Percentiles rank a stretch among this genome's conserved stretches.
These are phyloP conservation scores for Dioszegia hungarica DNA, from an alignment of 768 basidiomycete species.

Conservation along the genomic window DNA sequence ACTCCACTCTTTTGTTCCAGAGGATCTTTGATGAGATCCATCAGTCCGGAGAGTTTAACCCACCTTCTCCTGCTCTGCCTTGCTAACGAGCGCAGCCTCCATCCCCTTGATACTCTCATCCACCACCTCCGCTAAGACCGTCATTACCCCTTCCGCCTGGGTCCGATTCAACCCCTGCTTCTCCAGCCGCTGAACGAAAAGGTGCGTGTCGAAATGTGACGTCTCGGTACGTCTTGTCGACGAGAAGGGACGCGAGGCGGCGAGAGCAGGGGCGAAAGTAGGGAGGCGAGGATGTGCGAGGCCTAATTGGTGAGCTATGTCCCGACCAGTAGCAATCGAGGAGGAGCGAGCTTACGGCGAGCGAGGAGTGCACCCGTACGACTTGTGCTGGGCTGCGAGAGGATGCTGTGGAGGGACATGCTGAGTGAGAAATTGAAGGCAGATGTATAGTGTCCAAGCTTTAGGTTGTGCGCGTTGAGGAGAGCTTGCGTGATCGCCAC, in stretches of 20 bases:
- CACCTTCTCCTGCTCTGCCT: conserved; percentile 94
- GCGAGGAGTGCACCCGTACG: conserved; percentile 30
- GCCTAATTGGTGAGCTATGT: background rate
- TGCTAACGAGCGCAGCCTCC: conserved; percentile 93
- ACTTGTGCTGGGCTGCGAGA: conserved; percentile 28
- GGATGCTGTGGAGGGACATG: conserved; percentile 9
- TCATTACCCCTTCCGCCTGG: conserved; percentile 96
- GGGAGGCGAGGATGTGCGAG: background rate
- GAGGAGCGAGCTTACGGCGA: conserved; percentile 13
- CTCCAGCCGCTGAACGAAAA: conserved; percentile 86
- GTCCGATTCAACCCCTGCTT: conserved; percentile 79
- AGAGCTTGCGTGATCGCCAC: too few relatives aligned
- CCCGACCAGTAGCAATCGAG: background rate
- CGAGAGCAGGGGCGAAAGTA: background rate
- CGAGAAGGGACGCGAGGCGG: conserved; percentile 4
- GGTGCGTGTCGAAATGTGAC: conserved; percentile 88
- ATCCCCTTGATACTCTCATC: conserved; percentile 95
- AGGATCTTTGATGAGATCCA: too few relatives aligned
- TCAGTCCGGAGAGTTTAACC: conserved; percentile 20
- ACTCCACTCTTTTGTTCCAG: too few relatives aligned
- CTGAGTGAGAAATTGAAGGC: background rate
- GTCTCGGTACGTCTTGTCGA: conserved; percentile 5
- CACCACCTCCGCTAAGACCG: conserved; percentile 92
- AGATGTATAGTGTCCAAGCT: too few relatives aligned
- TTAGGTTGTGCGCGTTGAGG: too few relatives aligned